Evolutionary conservation across 164 flowering plant species (phyloP), one percentile per base, ranked within the genome.

Genomic region (Cinnamomum micranthum): DNA sequence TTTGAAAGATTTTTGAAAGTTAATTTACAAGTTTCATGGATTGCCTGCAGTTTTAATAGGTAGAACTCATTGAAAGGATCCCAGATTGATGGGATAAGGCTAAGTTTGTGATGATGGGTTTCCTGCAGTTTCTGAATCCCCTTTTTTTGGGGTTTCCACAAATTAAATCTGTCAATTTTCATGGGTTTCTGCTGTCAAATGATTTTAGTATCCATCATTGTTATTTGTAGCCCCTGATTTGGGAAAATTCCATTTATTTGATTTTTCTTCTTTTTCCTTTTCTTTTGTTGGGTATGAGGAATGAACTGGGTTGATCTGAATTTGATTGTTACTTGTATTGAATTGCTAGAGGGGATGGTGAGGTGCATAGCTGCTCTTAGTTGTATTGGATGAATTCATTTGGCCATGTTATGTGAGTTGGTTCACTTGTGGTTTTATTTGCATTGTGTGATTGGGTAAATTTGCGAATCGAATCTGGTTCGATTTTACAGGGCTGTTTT

Each of bases 231-330:
- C 10, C 11, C 47, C 47, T 41, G 47, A 41, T 41, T 41, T 41
- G 47, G 47, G 47, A 41, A 41, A 41, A 41, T 7, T 41, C 47
- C 11, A 41, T 6, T 60, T 64, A 28, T 12, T 25, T 33, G 25
- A 23, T 22, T 24, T 25, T 64, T 23, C 7, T 4, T 14, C 27
- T 14, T 41, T 35, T 2, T 52, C n/a, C 22, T 60, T 33, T 23
- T 2, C 35, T 31, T 31, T 31, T 31, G 35, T 31, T 59, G 66
- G 59, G 12, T 35, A 41, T 62, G 58, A 7, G 59, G 27, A 64
- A 17, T 17, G 62, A 65, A 73, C 22, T 73, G 62, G 69, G 58
- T 41, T 65, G 17, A 23, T 73, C 31, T 73, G 75, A 73, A 65
- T 9, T 65, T 59, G 24, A 47, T 47, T 25, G 11, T 50, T 4